Conservation (phyloP, 163 green algal genomes). For the Scenedesmus sp. region DNA sequence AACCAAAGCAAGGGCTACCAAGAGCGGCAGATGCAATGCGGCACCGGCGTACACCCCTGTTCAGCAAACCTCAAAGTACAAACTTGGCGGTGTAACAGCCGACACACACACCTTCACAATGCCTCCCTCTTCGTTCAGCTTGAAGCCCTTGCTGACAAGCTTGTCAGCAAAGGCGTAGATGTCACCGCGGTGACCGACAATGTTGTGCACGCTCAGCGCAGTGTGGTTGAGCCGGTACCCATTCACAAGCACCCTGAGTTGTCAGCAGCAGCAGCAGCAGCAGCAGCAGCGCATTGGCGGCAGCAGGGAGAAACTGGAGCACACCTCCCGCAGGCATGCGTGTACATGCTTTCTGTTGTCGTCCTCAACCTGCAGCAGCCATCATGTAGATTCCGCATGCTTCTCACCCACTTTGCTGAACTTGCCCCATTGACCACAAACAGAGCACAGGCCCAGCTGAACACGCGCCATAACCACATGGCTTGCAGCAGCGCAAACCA, state of each 20-base stretch:
- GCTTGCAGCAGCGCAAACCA: too few relatives aligned
- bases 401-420: too few relatives aligned
- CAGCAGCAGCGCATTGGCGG: background rate
- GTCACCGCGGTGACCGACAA: slow-evolving; percentile 54
- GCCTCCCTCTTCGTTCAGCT: slow-evolving; percentile 81
- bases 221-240: slow-evolving; percentile 92
- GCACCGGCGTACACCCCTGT: too few relatives aligned
- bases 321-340: too few relatives aligned
- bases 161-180: slow-evolving; percentile 67
- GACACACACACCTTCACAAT: slow-evolving; percentile 72
- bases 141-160: slow-evolving; percentile 73
- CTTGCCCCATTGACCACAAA: too few relatives aligned
- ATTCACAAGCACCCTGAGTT: slow-evolving; percentile 82
- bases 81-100: background rate
- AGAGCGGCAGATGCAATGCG: too few relatives aligned
- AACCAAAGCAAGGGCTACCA: too few relatives aligned
- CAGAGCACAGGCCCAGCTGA: background rate
- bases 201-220: slow-evolving; percentile 80
- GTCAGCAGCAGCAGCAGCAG: background rate
- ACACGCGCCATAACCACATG: background rate
- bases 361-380: too few relatives aligned
- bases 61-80: too few relatives aligned
- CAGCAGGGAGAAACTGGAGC: background rate
- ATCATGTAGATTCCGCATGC: too few relatives aligned
- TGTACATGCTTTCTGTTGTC: too few relatives aligned